phyloP scores from a whole-genome alignment of 202 grass and related monocot genomes.

The Panicum hallii region DNA sequence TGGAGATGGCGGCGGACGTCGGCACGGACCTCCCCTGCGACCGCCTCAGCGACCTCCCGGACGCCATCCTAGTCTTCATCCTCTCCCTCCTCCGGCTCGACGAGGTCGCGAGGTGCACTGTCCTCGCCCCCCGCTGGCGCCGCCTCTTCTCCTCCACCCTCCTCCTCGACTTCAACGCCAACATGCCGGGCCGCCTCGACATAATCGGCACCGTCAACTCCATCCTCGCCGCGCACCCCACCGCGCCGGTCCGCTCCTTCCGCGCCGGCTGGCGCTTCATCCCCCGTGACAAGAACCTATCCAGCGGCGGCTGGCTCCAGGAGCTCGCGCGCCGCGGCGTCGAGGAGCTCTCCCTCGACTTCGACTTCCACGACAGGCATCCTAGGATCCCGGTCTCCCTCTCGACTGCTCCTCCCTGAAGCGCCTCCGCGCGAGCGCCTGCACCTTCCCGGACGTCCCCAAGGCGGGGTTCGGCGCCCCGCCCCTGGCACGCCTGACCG shows the following conservation, averaged over 20 bases:
- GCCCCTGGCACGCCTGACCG: neutral
- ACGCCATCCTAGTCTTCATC: conserved; percentile 10
- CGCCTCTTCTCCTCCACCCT: neutral
- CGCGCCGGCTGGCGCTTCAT: neutral
- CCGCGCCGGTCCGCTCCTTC: conserved; percentile 14
- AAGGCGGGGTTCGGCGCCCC: neutral
- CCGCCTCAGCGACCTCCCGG: conserved; percentile 4
- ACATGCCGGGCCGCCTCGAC: neutral
- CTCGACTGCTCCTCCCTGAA: conserved; percentile 3
- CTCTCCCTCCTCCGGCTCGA: conserved; percentile 18
- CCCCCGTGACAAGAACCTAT: neutral
- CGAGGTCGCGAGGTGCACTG: neutral
- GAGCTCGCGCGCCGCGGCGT: neutral
- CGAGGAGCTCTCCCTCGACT: neutral
- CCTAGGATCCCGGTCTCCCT: neutral
- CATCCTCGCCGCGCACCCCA: conserved; percentile 11
- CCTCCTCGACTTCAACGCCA: conserved; percentile 11
- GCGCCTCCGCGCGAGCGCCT: neutral
- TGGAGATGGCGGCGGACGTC: neutral
- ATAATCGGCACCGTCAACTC: neutral
- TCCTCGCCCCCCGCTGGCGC: conserved; percentile 13
- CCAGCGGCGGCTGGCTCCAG: neutral
- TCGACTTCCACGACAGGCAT: neutral
- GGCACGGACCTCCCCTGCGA: neutral
- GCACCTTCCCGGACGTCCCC: neutral